Conservation (phyloP, 768 basidiomycete genomes). For the Amanita exitialis region DNA sequence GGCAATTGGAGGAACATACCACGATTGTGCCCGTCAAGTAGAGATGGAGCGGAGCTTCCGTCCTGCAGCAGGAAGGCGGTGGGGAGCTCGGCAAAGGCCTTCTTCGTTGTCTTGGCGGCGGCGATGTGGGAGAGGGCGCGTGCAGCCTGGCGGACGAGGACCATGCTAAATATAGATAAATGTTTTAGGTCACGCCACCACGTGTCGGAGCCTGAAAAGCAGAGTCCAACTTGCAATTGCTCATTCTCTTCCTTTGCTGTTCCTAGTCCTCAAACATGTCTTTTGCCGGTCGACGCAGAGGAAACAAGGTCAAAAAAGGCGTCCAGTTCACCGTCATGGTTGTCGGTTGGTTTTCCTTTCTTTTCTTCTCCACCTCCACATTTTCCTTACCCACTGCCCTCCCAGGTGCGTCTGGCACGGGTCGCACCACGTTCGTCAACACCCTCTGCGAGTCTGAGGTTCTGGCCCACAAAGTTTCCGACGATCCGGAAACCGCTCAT, state of each 20-base stretch:
- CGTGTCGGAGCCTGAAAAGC: conserved; percentile 12
- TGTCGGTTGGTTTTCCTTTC: conserved; percentile 55
- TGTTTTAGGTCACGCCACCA: conserved; percentile 19
- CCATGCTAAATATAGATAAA: conserved; percentile 5
- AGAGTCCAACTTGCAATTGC: conserved; percentile 12
- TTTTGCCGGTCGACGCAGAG: conserved; percentile 77
- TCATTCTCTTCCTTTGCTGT: conserved; percentile 14
- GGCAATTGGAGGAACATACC: too few species aligned
- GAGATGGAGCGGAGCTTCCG: conserved; percentile 30
- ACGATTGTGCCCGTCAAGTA: conserved; percentile 33
- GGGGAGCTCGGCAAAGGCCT: conserved; percentile 52
- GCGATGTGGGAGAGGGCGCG: not conserved
- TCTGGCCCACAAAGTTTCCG: conserved; percentile 76
- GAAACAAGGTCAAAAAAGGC: conserved; percentile 98
- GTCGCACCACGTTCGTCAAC: conserved; percentile 98
- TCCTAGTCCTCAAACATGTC: conserved; percentile 42
- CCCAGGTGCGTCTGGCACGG: conserved; percentile 92
- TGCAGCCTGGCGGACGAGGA: not conserved
- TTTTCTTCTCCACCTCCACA: conserved; percentile 8
- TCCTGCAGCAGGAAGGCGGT: conserved; percentile 29
- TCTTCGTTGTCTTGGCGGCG: not conserved
- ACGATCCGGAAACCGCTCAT: conserved; percentile 83
- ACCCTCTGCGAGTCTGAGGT: conserved; percentile 97
- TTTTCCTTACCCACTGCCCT: conserved; percentile 13
- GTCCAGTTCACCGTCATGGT: conserved; percentile 98